Base-by-base conservation (phyloP, 2,329 filamentous ascomycete species). In the Plenodomus lindquistii region DNA sequence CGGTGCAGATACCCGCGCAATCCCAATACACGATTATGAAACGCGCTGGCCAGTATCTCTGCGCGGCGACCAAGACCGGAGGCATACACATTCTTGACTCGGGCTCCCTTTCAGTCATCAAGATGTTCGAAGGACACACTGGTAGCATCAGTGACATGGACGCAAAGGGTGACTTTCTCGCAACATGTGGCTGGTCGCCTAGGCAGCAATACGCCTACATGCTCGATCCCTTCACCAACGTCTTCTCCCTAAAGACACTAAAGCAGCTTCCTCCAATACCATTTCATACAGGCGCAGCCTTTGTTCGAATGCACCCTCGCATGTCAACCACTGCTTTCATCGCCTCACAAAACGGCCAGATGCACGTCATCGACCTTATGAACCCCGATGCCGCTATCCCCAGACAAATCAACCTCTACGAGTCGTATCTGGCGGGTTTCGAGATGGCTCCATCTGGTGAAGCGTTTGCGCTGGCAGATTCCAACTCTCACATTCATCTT, bases 121-220 rank as follows among this genome's bases (percentile, higher is more conserved):
- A 93, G 69, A 85, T 84, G 10, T 99, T 94, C 89, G 90, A 90
- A 68, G 91, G 93, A 0, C 94, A 99, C 67, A 87, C 87, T 1
- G 89, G 90, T 8, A 84, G 86, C 42, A 89, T 99, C 69, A 96
- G 91, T 71, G 93, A 97, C 70, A 97, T 99, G 89, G 94, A 99
- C 75, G 91, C 92, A 8, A 89, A 94, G 67, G 90, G 94, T 65
- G 93, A 97, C 70, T 94, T 94, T 59, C 85, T 99, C 44, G 88
- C 97, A 18, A 97, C 94, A 4, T 99, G 94, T 71, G 94, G 94
- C 29, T 96, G 90, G 73, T 96, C 93, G 1, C 82, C 91, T 19
- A 85, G 93, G 58, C 91, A 92, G 64, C 80, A 89, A 57, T 84
- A 87, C 29, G 85, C 85, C 35, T 88, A 89, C 55, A 91, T 95